phyloP scores from a whole-genome alignment of 1,284 basidiomycete genomes.

The Coniophora puteana region DNA sequence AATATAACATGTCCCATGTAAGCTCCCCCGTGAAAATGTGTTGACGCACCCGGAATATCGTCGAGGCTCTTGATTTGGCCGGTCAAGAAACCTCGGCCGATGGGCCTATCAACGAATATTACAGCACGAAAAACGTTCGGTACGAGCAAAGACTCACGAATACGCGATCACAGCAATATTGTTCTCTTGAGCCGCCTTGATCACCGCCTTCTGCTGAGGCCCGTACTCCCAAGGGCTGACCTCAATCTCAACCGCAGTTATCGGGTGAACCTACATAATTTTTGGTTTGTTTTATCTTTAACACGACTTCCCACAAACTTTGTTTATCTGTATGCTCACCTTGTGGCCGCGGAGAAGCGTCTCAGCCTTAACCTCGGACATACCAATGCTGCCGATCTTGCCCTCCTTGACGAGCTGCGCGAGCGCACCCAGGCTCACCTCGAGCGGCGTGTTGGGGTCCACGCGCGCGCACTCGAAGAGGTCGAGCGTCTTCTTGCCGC shows the following conservation, averaged over 20 bases:
- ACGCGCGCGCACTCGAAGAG: constrained; percentile 44
- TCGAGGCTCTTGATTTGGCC: constrained; percentile 43
- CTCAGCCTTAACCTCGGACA: constrained; percentile 49
- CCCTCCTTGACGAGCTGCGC: constrained; percentile 35
- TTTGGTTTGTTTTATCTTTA: not conserved
- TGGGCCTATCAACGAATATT: constrained; percentile 32
- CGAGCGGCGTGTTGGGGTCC: constrained; percentile 33
- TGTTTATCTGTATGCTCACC: no score
- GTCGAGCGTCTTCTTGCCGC: constrained; percentile 44
- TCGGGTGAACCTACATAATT: constrained; percentile 35
- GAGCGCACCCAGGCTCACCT: constrained; percentile 31
- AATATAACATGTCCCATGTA: no score
- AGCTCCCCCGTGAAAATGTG: no score
- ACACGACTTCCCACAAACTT: not conserved
- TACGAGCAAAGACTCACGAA: constrained; percentile 28
- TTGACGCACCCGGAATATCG: constrained; percentile 42
- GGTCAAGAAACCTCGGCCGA: constrained; percentile 57
- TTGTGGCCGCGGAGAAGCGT: constrained; percentile 45
- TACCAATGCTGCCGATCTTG: constrained; percentile 46
- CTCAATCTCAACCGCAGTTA: constrained; percentile 52
- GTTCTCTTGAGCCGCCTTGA: constrained; percentile 38
- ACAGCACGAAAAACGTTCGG: no score
- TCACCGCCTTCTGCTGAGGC: constrained; percentile 42
- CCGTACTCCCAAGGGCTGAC: constrained; percentile 48
- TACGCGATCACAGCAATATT: constrained; percentile 53